A percentile compares a stretch with the other conserved stretches of the same genome.
Evolutionary conservation across 2,329 filamentous ascomycete species (phyloP).

Genomic region (Simplicillium aogashimaense): DNA sequence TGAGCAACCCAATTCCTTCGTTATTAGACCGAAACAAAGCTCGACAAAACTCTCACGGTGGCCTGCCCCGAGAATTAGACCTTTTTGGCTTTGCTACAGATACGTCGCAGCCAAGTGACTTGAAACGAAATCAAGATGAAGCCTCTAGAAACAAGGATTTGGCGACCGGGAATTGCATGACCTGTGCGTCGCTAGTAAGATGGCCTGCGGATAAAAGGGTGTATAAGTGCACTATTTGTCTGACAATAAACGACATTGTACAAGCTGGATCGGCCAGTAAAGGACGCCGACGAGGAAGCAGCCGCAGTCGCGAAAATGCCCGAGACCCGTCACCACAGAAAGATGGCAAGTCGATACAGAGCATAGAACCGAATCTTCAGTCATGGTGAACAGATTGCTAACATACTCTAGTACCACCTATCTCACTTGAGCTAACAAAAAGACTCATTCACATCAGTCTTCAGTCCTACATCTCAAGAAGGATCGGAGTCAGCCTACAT

Average conservation of each 20-base stretch:
- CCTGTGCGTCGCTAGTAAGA: slow-evolving; percentile 69
- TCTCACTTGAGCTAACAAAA: slow-evolving; percentile 24
- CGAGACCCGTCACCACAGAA: slow-evolving; percentile 4
- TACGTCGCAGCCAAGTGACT: too few species aligned
- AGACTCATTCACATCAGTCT: slow-evolving; percentile 22
- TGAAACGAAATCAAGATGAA: slow-evolving; percentile 7
- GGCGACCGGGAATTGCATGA: slow-evolving; percentile 69
- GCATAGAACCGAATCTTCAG: slow-evolving; percentile 3
- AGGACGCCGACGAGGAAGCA: slow-evolving; percentile 5
- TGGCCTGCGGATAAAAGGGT: slow-evolving; percentile 66
- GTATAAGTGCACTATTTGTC: slow-evolving; percentile 76
- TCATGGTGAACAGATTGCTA: not conserved
- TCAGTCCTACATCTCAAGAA: slow-evolving; percentile 18
- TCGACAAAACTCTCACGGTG: slow-evolving; percentile 30
- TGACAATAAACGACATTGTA: slow-evolving; percentile 71
- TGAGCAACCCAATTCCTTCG: slow-evolving; percentile 72
- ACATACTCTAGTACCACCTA: slow-evolving; percentile 14
- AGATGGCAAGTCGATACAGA: not conserved
- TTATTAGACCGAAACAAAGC: slow-evolving; percentile 55
- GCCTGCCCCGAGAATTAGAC: slow-evolving; percentile 10
- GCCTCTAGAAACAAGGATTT: slow-evolving; percentile 41
- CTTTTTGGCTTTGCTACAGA: not conserved
- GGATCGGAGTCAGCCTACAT: slow-evolving; percentile 2
- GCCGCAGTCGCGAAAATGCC: slow-evolving; percentile 12
- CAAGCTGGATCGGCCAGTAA: slow-evolving; percentile 12